These are phyloP conservation scores for Phytophthora lateralis DNA, from an alignment of 352 stramenopile species.

Conservation along the genomic window DNA sequence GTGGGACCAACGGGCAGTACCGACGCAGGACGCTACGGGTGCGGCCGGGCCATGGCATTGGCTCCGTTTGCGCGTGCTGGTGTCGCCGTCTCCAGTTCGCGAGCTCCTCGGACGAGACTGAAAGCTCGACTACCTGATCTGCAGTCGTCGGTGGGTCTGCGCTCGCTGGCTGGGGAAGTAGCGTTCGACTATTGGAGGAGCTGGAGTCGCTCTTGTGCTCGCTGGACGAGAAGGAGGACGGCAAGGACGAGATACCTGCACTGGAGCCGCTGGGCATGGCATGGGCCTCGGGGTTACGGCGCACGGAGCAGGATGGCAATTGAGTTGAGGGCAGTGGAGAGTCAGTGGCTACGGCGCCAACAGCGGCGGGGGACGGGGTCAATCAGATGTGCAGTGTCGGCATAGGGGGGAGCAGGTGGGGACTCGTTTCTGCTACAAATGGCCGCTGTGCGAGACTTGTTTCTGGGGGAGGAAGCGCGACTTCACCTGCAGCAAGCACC, in stretches of 20 bases:
- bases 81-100: conserved; percentile 23
- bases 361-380: conserved; percentile 30
- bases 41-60: conserved; percentile 40
- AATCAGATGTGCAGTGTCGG: conserved; percentile 27
- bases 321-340: conserved; percentile 21
- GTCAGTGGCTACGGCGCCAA: conserved; percentile 18
- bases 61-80: conserved; percentile 17
- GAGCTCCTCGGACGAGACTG: conserved; percentile 35
- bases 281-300: conserved; percentile 31
- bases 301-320: conserved; percentile 36
- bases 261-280: conserved; percentile 30
- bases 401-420: conserved; percentile 28
- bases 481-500: conserved; percentile 6
- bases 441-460: conserved; percentile 12
- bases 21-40: conserved; percentile 36
- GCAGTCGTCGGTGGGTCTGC: conserved; percentile 15
- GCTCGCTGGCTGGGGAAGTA: conserved; percentile 22
- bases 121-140: conserved; percentile 38
- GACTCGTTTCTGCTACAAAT: conserved; percentile 42
- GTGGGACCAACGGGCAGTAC: conserved; percentile 41
- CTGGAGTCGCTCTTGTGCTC: conserved; percentile 38
- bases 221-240: conserved; percentile 33
- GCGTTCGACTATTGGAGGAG: conserved; percentile 7
- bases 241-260: conserved; percentile 26
- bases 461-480: conserved; percentile 12